Evolutionary conservation across 805 yeast genomes (phyloP), one percentile per base, ranked within the genome.

Genomic region (Teunomyces lycoperdinae): DNA sequence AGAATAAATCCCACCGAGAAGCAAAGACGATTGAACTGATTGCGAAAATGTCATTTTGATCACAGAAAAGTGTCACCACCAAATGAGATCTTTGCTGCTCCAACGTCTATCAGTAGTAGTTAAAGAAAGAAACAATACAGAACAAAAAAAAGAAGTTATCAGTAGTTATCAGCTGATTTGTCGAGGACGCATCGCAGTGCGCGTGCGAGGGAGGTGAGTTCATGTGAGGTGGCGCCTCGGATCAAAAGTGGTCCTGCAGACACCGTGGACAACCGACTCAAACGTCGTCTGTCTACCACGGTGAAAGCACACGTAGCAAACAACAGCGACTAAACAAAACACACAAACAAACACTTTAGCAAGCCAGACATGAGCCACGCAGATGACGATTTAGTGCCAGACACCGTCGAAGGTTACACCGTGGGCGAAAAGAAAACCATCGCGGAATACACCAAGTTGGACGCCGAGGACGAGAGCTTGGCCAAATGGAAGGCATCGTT

Each of bases 401-500:
- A 84, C 61, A 70, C 74, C 46, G 80, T 76, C 41, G 81, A 81
- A 52, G 85, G 85, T 7, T 87, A 85, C 73, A 78, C 73, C 45
- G 83, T 81, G 17, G 79, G 81, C 35, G 79, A 81, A 63, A 75
- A 90, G 71, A 89, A 89, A 62, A 85, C 95, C 13, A 78, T 90
- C 36, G 89, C 80, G 38, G 96, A 90, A 63, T 90, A 90, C 67
- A 81, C 84, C 47, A 78, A 84, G 48, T 69, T 90, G 55, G 97
- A 90, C 62, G 92, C 92, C 9, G 87, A 89, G 57, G 97, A 90
- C 64, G 96, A 89, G 67, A 85, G 95, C 13, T 74, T 90, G 53
- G 87, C 85, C 52, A 88, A 87, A 66, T 90, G 97, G 97, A 91
- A 91, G 66, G 87, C 83, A 48, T 87, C 96, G 1, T 71, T 90